Base-by-base conservation (phyloP, 2,329 filamentous ascomycete species). In the Aspergillus melleus region DNA sequence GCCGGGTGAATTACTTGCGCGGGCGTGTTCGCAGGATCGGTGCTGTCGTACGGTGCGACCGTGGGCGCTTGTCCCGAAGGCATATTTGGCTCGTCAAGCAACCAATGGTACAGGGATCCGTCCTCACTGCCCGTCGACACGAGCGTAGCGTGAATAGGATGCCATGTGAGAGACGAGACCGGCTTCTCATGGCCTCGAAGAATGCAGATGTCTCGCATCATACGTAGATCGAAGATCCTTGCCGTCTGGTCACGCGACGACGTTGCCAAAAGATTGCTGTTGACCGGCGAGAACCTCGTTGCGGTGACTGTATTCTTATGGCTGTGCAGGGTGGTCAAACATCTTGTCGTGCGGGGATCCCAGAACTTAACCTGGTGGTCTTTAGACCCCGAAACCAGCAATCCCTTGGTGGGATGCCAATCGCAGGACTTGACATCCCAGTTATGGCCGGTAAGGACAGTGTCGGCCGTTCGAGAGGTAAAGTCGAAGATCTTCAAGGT, bases 381-480 rank as follows among this genome's bases (percentile, higher is more conserved):
- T 78, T 99, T 99, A 11, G 94, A 98, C 42, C 95, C 95, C 0
- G 95, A 98, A 4, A 96, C 94, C 32, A 99, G 84, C 4, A 99
- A 80, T 1, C 95, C 95, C 79, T 97, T 98, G 20, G 89, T 90
- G 1, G 94, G 93, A 79, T 99, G 95, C 95, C 95, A 99, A 74
- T 99, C 94, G 59, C 96, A 96, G 55, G 88, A 91, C 77, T 98
- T 98, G 20, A 92, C 93, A 73, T 99, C 95, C 95, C 95, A 99
- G 64, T 92, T 92, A 75, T 99, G 95, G n/a, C 95, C 95, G 44
- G 89, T 90, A 44, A 99, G 80, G 11, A 90, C 89, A 0, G 89
- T 89, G 71, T 98, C 93, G 74, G 92, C 90, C 24, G 87, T 84
- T 19, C 92, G 92, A 29, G 88, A 87, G 10, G 92, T 92, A 77